phyloP scores from a whole-genome alignment of 2,329 filamentous ascomycete genomes.

The Penicillium paneum region DNA sequence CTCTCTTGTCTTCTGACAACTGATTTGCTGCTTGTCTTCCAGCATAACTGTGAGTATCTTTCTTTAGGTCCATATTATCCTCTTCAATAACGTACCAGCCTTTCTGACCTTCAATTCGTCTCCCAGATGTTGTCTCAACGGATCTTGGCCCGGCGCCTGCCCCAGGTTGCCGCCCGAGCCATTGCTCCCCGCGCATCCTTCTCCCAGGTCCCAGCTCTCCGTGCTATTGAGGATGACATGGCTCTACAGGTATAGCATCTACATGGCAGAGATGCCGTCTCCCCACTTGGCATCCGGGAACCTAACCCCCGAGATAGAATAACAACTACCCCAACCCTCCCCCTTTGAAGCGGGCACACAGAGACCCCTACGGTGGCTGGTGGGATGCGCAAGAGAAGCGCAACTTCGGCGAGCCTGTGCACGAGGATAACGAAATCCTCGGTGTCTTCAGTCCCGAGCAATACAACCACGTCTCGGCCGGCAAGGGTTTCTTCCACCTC shows the following conservation, averaged over 20 bases:
- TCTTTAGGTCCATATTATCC: neutral
- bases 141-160: conserved; percentile 43
- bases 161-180: conserved; percentile 39
- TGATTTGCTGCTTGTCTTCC: conserved; percentile 20
- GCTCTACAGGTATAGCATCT: conserved; percentile 41
- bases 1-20: conserved; percentile 16
- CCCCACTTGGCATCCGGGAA: conserved; percentile 10
- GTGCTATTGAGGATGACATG: conserved; percentile 41
- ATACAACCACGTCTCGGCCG: conserved; percentile 78
- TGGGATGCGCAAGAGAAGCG: conserved; percentile 97
- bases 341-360: conserved; percentile 78
- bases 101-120: conserved; percentile 23
- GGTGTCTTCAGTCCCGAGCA: conserved; percentile 86
- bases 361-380: conserved; percentile 90
- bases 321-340: conserved; percentile 50
- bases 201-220: conserved; percentile 41
- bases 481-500: conserved; percentile 66
- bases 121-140: conserved; percentile 46
- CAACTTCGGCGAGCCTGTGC: conserved; percentile 93
- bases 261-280: neutral
- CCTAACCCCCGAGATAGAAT: conserved; percentile 37
- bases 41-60: conserved; percentile 28
- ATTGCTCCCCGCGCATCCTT: conserved; percentile 41
- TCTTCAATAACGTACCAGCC: neutral
- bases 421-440: conserved; percentile 93